phyloP scores from a whole-genome alignment of 805 yeast species.

The Cyberlindnera meyerae region DNA sequence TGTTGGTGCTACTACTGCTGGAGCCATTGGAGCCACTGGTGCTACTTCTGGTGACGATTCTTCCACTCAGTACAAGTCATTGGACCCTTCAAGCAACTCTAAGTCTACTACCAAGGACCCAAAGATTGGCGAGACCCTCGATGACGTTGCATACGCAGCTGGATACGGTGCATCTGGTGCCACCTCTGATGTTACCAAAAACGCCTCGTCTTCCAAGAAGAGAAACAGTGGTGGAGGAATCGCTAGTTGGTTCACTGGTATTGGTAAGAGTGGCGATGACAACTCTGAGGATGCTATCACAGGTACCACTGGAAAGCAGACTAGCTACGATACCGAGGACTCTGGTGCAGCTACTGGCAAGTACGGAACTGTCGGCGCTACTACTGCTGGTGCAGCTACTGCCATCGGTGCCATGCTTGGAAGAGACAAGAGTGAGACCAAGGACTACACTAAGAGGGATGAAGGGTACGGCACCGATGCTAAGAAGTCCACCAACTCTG shows the following conservation, averaged over 20 bases:
- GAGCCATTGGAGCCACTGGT: background rate
- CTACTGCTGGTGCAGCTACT: slow-evolving; percentile 6
- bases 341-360: no score
- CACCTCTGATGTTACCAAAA: slow-evolving; percentile 1
- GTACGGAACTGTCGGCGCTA: slow-evolving; percentile 1
- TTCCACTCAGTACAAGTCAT: background rate
- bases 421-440: background rate
- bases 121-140: slow-evolving; percentile 7
- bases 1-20: no score
- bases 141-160: slow-evolving; percentile 11
- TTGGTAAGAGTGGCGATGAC: slow-evolving; percentile 1
- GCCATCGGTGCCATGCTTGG: no score
- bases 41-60: background rate
- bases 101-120: background rate
- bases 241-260: slow-evolving; percentile 3
- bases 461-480: background rate
- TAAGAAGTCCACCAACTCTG: slow-evolving; percentile 1
- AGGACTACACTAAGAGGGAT: background rate
- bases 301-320: slow-evolving; percentile 5
- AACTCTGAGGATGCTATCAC: slow-evolving; percentile 1
- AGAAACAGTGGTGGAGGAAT: slow-evolving; percentile 2
- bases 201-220: background rate
- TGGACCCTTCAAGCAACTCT: no score
- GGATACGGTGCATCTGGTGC: slow-evolving; percentile 8
- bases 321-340: slow-evolving; percentile 1